Conservation (phyloP, 176 grass and related monocot genomes). For the Panicum miliaceum region DNA sequence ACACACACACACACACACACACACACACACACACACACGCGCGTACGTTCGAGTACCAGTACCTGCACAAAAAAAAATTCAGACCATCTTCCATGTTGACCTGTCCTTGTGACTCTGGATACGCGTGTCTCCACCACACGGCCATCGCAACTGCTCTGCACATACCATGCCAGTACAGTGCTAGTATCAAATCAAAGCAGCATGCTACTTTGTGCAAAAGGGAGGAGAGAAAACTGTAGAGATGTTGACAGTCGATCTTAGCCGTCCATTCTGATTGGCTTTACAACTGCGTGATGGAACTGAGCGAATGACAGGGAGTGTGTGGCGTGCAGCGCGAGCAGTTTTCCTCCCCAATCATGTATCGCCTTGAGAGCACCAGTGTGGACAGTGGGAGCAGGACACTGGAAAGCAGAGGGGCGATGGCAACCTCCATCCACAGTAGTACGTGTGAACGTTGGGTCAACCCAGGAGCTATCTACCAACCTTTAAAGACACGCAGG, state of each 20-base stretch:
- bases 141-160: background rate
- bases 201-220: background rate
- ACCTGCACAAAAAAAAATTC: background rate
- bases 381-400: conserved; percentile 14
- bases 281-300: background rate
- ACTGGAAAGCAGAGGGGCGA: background rate
- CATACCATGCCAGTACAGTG: background rate
- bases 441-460: conserved; percentile 28
- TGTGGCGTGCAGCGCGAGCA: background rate
- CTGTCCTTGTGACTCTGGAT: background rate
- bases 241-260: background rate
- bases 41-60: too few relatives aligned
- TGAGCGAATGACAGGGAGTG: background rate
- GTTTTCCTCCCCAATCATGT: too few relatives aligned
- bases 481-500: background rate
- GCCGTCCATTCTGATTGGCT: background rate
- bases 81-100: background rate
- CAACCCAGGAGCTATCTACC: background rate
- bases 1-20: background rate
- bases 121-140: background rate
- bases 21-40: background rate
- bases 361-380: background rate
- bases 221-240: too few relatives aligned
- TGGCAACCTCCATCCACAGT: background rate
- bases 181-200: background rate